Evolutionary conservation across 306 rosid species (phyloP).

Genomic region (Begonia fuchsioides): DNA sequence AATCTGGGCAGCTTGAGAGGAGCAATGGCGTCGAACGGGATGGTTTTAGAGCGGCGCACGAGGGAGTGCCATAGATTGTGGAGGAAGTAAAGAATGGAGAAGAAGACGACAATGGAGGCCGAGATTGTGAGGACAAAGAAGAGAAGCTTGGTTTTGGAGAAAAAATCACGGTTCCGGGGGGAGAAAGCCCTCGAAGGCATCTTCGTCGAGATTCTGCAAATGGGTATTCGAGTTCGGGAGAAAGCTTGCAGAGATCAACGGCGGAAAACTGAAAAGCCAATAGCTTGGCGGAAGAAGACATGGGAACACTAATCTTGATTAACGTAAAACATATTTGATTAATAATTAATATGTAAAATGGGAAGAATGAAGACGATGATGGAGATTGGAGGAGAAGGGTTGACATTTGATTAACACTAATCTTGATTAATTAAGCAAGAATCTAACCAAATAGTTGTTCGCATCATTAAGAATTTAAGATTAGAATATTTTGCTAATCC

Average conservation of each 20-base stretch:
- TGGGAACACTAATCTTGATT: background rate
- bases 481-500: too few relatives aligned
- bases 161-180: slow-evolving; percentile 12
- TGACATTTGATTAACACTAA: too few relatives aligned
- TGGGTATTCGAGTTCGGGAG: slow-evolving; percentile 8
- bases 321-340: too few relatives aligned
- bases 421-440: too few relatives aligned
- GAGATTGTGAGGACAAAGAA: slow-evolving; percentile 73
- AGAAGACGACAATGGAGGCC: slow-evolving; percentile 55
- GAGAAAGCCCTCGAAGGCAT: slow-evolving; percentile 83
- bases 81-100: slow-evolving; percentile 62
- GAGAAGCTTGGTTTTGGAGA: slow-evolving; percentile 45
- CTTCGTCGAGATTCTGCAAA: slow-evolving; percentile 8
- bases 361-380: too few relatives aligned
- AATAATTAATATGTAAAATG: too few relatives aligned
- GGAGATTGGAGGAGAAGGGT: too few relatives aligned
- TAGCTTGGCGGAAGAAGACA: slow-evolving; percentile 7
- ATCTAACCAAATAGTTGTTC: too few relatives aligned
- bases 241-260: background rate
- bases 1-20: slow-evolving; percentile 77
- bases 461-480: too few relatives aligned
- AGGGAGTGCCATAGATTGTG: slow-evolving; percentile 64
- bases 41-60: slow-evolving; percentile 54
- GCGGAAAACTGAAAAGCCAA: slow-evolving; percentile 4
- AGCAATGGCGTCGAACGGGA: slow-evolving; percentile 66